Evolutionary conservation across 2,329 filamentous ascomycete genomes (phyloP), one percentile per base, ranked within the genome.

Genomic region (Curvularia verruculosa): DNA sequence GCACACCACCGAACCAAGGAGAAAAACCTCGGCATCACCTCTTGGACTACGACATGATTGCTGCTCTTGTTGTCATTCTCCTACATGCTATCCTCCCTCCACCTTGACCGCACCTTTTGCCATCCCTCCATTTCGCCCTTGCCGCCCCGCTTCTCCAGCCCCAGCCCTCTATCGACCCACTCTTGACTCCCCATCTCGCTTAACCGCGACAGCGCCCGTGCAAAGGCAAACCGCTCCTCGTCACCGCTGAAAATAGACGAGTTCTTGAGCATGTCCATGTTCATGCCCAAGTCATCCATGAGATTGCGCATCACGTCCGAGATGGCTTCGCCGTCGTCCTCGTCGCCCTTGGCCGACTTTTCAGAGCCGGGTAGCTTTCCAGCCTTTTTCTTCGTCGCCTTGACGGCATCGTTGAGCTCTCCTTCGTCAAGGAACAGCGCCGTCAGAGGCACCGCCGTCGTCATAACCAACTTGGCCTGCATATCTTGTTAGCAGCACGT

Each of bases 141-240:
- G 2, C 88, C 88, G 12, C 88, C 88, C 59, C 82, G 78, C 59
- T 77, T 80, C 77, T 90, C 87, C 53, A 91, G 71, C 0, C 88
- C 81, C 74, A 87, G 60, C 0, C 86, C 93, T 13, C 92, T 79
- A 78, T 98, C 94, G 3, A 98, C 90, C 95, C 95, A 99, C 75
- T 97, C 90, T 75, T 87, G 86, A 74, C 91, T 95, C 19, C 92
- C 91, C 95, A 99, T 99, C 78, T 98, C 92, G 52, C 83, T 89
- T 59, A 99, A 79, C 54, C 95, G 82, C 52, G 89, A 93, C 66
- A 98, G 76, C 1, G 95, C 95, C 52, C 95, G 82, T 23, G 92
- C 92, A 81, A 99, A 99, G 0, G 95, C 95, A 80, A 99, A 99
- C 0, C 92, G 86, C 78, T 99, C 95, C 80, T 99, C 95, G 56